Conservation (phyloP, 495 filamentous ascomycete species). For the Neurospora terricola region DNA sequence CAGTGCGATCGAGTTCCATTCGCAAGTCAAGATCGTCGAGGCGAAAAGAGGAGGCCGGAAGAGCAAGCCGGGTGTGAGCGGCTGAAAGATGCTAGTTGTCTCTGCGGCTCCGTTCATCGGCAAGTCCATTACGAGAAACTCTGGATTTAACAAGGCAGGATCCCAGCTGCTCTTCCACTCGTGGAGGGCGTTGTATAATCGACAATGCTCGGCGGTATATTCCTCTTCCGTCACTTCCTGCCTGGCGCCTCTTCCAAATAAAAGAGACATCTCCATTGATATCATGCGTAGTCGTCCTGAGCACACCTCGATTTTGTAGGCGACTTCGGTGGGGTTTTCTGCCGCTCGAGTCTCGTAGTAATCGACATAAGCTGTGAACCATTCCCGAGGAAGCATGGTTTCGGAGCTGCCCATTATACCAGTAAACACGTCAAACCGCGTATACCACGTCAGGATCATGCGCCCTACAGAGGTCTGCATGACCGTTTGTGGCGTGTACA, state of each 20-base stretch:
- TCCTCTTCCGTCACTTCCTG: constrained; percentile 51
- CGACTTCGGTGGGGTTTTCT: constrained; percentile 51
- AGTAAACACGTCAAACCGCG: constrained; percentile 77
- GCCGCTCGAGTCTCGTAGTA: constrained; percentile 50
- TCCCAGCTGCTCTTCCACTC: constrained; percentile 50
- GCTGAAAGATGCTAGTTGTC: constrained; percentile 59
- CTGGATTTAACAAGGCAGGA: constrained; percentile 45
- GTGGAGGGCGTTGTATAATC: constrained; percentile 43
- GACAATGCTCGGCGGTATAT: constrained; percentile 52
- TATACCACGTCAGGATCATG: constrained; percentile 76
- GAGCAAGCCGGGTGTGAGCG: constrained; percentile 56
- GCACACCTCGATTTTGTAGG: constrained; percentile 54
- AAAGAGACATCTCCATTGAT: constrained; percentile 66
- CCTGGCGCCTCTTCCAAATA: constrained; percentile 63
- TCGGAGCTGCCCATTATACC: constrained; percentile 73
- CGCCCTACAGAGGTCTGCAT: constrained; percentile 58
- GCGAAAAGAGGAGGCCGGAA: constrained; percentile 59
- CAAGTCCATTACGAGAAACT: constrained; percentile 51
- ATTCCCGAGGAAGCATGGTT: constrained; percentile 64
- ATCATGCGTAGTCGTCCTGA: constrained; percentile 61
- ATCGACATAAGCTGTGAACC: constrained; percentile 60
- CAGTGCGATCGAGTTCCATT: constrained; percentile 66
- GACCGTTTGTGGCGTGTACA: constrained; percentile 70
- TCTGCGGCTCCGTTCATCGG: constrained; percentile 34
- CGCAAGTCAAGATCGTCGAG: constrained; percentile 61